Base-by-base conservation (phyloP, 768 basidiomycete species). In the Pulveroboletus sp. region DNA sequence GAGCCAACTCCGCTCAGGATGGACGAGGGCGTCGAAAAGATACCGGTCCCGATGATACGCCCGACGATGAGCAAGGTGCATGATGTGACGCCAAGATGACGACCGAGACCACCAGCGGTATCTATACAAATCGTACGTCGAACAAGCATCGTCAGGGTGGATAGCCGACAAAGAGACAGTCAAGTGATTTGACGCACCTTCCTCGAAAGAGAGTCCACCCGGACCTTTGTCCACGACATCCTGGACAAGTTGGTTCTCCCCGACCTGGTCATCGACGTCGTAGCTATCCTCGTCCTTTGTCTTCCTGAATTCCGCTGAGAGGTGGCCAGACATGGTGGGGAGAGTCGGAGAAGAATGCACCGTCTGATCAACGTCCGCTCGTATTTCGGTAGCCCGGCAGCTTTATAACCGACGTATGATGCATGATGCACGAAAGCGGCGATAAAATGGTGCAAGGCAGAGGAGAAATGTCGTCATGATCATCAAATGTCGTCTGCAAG, bases 21-120 rank as follows among this genome's bases (percentile, higher is more conserved):
- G 1, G 77, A 77, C 0, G 80, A 80, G 0, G 81, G 82, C 0
- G 81, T 82, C 1, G 79, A 79, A 65, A 82, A 83, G 50, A 84
- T 82, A n/a, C 80, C 81, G 0, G 81, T 83, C 0, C 81, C 80
- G 53, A 82, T 81, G 49, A 83, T 79, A 21, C 73, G 71, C 0
- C 80, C 80, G 23, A 81, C 73, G 31, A 80, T 80, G 17, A 80
- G 67, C 54, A 81, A 72, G 0, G 80, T 81, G 51, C 79, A 81
- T 37, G 74, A 77, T 49, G 77, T 76, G 2, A 81, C 72, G 10
- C 80, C 79, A 0, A 81, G 66, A 56, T 82, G 79, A 34, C 80
- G 73, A 3, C 80, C 79, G 64, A 81, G 78, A 8, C 80, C 80
- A 19, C 80, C 80, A 5, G 76, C 76, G 4, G 73, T 65, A 51